These are phyloP conservation scores for Trichoderma parareesei DNA, from an alignment of 495 filamentous ascomycete species.

Conservation along the genomic window DNA sequence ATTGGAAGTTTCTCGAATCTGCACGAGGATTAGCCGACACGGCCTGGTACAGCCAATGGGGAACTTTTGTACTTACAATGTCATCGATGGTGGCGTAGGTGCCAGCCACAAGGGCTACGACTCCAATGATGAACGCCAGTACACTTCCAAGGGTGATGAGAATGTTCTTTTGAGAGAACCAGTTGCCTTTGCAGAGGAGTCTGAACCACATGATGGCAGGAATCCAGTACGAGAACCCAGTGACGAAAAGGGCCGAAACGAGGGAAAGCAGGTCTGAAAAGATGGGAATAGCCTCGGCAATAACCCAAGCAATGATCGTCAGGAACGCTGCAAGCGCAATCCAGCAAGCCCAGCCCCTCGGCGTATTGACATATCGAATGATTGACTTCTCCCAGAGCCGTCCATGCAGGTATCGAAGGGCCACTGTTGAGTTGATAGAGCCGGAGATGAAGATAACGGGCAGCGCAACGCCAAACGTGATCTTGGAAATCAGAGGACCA, in stretches of 20 bases:
- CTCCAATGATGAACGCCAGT: conserved; percentile 46
- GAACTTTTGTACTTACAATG: conserved; percentile 45
- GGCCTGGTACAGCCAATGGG: not conserved
- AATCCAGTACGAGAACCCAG: conserved; percentile 45
- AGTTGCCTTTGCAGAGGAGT: conserved; percentile 42
- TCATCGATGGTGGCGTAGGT: conserved; percentile 50
- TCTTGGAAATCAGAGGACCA: conserved; percentile 48
- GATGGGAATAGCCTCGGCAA: conserved; percentile 50
- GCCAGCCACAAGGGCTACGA: conserved; percentile 45
- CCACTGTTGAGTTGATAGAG: conserved; percentile 49
- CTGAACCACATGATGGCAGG: conserved; percentile 46
- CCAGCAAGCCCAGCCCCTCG: conserved; percentile 17
- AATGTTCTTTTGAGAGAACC: conserved; percentile 36
- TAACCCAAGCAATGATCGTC: conserved; percentile 48
- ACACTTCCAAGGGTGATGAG: conserved; percentile 38
- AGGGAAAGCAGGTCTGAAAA: conserved; percentile 47
- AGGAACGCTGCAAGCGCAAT: conserved; percentile 43
- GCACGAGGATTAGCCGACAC: not conserved
- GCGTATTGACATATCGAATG: conserved; percentile 31
- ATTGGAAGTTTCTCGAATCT: conserved; percentile 4
- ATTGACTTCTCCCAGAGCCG: conserved; percentile 33
- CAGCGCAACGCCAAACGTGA: conserved; percentile 59
- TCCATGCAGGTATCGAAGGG: conserved; percentile 47
- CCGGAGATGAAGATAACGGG: conserved; percentile 57
- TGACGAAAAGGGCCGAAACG: conserved; percentile 39